These are phyloP conservation scores for Kluyveromyces siamensis DNA, from an alignment of 805 yeast genomes.

Conservation along the genomic window DNA sequence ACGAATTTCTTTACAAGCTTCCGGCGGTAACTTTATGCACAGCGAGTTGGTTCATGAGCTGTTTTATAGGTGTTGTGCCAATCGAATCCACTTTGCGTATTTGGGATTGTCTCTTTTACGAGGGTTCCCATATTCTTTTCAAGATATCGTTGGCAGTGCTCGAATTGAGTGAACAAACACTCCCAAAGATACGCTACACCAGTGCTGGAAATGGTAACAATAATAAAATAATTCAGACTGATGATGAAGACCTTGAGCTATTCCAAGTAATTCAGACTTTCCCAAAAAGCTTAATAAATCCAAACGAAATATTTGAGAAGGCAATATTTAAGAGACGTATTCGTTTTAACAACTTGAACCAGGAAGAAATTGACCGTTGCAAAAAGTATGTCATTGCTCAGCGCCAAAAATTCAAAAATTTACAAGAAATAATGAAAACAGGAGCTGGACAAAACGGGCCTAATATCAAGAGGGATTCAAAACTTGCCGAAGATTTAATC, in stretches of 20 bases:
- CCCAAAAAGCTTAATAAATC: slow-evolving; percentile 66
- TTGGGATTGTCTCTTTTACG: slow-evolving; percentile 94
- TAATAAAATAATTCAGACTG: slow-evolving; percentile 7
- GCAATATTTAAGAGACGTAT: slow-evolving; percentile 65
- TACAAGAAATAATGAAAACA: slow-evolving; percentile 13
- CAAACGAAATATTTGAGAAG: slow-evolving; percentile 54
- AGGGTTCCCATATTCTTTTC: slow-evolving; percentile 80
- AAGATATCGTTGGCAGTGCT: slow-evolving; percentile 74
- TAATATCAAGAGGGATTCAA: slow-evolving; percentile 7
- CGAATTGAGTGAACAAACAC: slow-evolving; percentile 61
- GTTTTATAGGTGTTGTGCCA: slow-evolving; percentile 86
- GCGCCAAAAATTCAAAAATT: slow-evolving; percentile 33
- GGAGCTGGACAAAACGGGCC: not conserved
- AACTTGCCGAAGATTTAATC: slow-evolving; percentile 18
- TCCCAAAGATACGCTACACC: slow-evolving; percentile 24
- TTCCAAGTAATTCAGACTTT: slow-evolving; percentile 80
- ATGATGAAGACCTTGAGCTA: slow-evolving; percentile 47
- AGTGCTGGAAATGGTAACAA: slow-evolving; percentile 4
- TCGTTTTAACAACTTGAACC: slow-evolving; percentile 67
- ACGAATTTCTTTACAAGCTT: slow-evolving; percentile 55
- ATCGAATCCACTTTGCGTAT: slow-evolving; percentile 79
- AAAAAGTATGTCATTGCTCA: slow-evolving; percentile 67
- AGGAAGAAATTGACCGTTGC: slow-evolving; percentile 72
- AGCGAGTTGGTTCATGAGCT: slow-evolving; percentile 96
- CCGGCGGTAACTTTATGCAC: slow-evolving; percentile 93